phyloP scores from a whole-genome alignment of 495 filamentous ascomycete genomes.

The Xanthoparmelia taractica region DNA sequence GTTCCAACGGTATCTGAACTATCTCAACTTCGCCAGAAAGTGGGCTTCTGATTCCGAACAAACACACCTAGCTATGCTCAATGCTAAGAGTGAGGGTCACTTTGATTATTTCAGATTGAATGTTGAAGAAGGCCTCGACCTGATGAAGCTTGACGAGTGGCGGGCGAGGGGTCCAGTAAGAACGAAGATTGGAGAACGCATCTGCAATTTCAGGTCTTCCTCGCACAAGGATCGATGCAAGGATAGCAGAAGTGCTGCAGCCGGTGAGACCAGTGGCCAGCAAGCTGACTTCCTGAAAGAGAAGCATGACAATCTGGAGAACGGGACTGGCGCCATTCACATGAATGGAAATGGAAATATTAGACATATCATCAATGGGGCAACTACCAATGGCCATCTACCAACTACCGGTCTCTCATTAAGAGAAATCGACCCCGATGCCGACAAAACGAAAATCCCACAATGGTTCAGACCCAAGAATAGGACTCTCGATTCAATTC shows the following conservation, averaged over 20 bases:
- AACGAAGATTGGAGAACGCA: constrained; percentile 11
- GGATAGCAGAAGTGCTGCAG: background rate
- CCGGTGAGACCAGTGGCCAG: background rate
- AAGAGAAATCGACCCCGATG: background rate
- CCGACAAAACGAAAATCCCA: constrained; percentile 4
- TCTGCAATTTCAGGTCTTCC: constrained; percentile 3
- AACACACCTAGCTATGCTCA: constrained; percentile 13
- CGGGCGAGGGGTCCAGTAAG: constrained; percentile 8
- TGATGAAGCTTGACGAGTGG: constrained; percentile 38
- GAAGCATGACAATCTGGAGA: background rate
- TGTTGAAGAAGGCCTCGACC: constrained; percentile 39
- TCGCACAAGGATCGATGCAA: background rate
- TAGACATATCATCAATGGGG: background rate
- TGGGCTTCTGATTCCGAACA: constrained; percentile 19
- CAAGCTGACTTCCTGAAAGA: background rate
- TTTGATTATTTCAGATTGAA: constrained; percentile 42
- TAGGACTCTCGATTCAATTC: constrained; percentile 12
- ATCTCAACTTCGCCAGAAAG: constrained; percentile 16
- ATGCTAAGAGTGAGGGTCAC: background rate
- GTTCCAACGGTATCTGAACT: constrained; percentile 13
- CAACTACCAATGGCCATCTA: background rate
- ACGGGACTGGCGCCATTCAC: background rate
- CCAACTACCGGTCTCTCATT: background rate
- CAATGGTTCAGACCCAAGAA: constrained; percentile 12
- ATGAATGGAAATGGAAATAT: background rate